phyloP scores from a whole-genome alignment of 768 basidiomycete genomes.

The Kwoniella bestiolae region DNA sequence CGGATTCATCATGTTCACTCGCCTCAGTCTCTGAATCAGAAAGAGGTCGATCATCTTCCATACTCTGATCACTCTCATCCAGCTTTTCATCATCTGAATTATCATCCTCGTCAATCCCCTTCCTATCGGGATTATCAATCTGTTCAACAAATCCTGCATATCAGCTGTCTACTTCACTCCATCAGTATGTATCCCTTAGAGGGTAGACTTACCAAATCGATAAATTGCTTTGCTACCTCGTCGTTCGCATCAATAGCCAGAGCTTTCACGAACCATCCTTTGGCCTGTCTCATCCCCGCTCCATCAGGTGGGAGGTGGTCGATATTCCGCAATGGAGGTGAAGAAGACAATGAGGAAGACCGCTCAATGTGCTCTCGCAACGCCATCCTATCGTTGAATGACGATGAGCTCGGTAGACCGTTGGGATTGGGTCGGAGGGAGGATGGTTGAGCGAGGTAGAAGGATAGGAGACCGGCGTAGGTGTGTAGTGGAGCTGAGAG shows the following conservation, averaged over 20 bases:
- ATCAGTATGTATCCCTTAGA: neutral
- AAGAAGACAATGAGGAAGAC: neutral
- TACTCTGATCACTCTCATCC: neutral
- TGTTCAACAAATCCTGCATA: neutral
- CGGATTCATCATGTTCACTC: slow-evolving; percentile 3
- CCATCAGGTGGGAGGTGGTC: slow-evolving; percentile 25
- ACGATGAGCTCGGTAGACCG: neutral
- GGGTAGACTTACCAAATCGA: slow-evolving; percentile 35
- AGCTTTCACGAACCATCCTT: slow-evolving; percentile 43
- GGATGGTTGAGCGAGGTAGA: slow-evolving; percentile 60
- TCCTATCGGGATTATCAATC: slow-evolving; percentile 25
- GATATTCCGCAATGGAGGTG: neutral
- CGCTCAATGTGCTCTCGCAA: neutral
- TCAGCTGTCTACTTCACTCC: too few species aligned
- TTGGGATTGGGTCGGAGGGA: neutral
- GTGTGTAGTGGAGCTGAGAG: slow-evolving; percentile 78
- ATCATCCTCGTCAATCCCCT: slow-evolving; percentile 14
- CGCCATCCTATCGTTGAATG: neutral
- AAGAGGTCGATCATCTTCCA: neutral
- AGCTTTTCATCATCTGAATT: slow-evolving; percentile 7
- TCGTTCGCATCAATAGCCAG: slow-evolving; percentile 32
- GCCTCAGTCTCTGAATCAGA: neutral
- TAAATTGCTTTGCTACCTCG: slow-evolving; percentile 37
- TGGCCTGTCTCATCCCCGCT: slow-evolving; percentile 34
- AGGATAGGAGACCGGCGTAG: slow-evolving; percentile 76